Conservation (phyloP, 1,139 yeast species). For the Scheffersomyces titani region DNA sequence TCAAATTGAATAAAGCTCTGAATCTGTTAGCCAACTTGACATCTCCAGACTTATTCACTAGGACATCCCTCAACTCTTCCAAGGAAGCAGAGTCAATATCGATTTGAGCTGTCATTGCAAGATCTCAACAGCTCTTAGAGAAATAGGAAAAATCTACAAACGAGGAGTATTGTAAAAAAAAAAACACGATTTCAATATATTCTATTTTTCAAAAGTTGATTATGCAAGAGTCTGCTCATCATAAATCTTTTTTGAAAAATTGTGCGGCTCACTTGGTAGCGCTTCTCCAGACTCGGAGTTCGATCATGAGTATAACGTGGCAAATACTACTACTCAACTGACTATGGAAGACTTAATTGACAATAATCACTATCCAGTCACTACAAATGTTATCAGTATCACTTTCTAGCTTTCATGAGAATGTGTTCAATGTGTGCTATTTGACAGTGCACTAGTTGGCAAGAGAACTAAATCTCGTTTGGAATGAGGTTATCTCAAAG, state of each 20-base stretch:
- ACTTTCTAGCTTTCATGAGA: background rate
- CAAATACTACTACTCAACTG: background rate
- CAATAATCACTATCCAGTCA: background rate
- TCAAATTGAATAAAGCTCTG: constrained; percentile 89
- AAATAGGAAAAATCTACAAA: background rate
- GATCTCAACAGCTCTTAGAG: constrained; percentile 4
- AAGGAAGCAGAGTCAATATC: constrained; percentile 54
- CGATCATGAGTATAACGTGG: background rate
- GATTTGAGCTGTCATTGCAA: constrained; percentile 30
- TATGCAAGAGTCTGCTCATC: background rate
- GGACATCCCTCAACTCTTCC: constrained; percentile 71
- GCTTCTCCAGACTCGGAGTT: background rate
- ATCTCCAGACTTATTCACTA: constrained; percentile 63
- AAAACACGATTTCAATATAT: background rate
- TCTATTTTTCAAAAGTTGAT: background rate
- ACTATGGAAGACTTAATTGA: background rate
- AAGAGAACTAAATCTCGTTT: too few relatives aligned
- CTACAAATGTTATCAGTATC: too few relatives aligned
- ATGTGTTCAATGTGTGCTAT: background rate
- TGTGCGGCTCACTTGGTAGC: background rate
- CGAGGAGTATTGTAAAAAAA: background rate
- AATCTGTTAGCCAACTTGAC: constrained; percentile 82
- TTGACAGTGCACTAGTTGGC: too few relatives aligned
- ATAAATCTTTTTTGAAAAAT: background rate
- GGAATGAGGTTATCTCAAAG: too few relatives aligned